Base-by-base conservation (phyloP, 257 asterid genomes). In the Lithospermum erythrorhizon region DNA sequence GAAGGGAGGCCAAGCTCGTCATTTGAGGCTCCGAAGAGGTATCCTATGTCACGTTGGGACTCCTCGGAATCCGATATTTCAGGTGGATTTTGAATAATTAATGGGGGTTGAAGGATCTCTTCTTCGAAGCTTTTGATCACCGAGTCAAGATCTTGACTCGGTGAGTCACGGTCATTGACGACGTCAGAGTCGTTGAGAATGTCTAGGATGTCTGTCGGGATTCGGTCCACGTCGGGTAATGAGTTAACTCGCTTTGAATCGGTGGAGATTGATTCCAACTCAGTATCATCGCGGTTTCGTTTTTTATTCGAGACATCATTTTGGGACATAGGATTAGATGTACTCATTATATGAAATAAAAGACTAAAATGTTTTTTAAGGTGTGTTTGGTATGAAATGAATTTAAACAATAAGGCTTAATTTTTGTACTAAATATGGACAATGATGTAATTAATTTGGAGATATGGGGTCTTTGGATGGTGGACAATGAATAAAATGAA, bases 1-100 rank as follows among this genome's bases (percentile, higher is more conserved):
- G 84, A 79, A 0, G 84, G 84, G 16, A 79, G 72, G 32, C 84
- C 84, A n/a, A 79, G 75, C 59, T 79, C 84, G 53, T 79, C 79
- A 54, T 79, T 81, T 2, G 84, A 75, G 8, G 84, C 84, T 14
- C 55, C 84, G 25, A 79, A 73, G 19, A 79, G 81, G 59, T 63
- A 79, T 2, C 81, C 81, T 0, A 79, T 75, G 16, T 75, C 79
- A 68, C 7, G 32, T 27, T 27, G 32, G 32, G 32, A 27, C 32
- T 27, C 32, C 6, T 7, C 32, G 32, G 32, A 25, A 25, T 25
- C 29, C 29, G 29, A 27, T 27, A 27, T 27, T 2, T 27, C 6
- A 27, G 79, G 71, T 20, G 64, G 51, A n/a, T 62, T 32, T 0
- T 29, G 8, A 10, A 58, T 13, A 10, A 58, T 13, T n/a, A 70